Evolutionary conservation across 768 basidiomycete genomes (phyloP).

Genomic region (Tricholoma bakamatsutake): DNA sequence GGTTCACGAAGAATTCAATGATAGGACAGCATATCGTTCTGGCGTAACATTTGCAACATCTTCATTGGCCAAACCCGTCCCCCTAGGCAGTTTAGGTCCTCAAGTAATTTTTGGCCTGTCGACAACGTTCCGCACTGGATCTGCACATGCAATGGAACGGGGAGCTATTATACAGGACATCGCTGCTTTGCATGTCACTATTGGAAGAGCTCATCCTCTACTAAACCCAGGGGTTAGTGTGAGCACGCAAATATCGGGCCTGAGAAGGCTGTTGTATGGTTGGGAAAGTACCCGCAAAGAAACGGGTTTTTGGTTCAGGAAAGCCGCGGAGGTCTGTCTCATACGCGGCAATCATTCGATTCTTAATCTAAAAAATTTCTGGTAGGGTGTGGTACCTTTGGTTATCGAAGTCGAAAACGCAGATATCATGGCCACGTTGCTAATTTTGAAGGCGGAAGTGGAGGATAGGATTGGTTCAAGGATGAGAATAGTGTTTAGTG

Average conservation of each 20-base stretch:
- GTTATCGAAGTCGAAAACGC: slow-evolving; percentile 64
- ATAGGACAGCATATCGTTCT: slow-evolving; percentile 56
- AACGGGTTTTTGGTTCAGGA: slow-evolving; percentile 49
- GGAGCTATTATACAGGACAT: slow-evolving; percentile 57
- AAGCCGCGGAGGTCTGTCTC: slow-evolving; percentile 45
- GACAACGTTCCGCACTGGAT: slow-evolving; percentile 53
- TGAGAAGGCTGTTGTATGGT: slow-evolving; percentile 56
- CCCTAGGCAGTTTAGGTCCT: slow-evolving; percentile 26
- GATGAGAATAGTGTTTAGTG: slow-evolving; percentile 58
- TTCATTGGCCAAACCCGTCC: slow-evolving; percentile 38
- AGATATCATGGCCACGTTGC: slow-evolving; percentile 66
- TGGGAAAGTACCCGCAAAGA: slow-evolving; percentile 43
- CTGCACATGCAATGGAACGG: slow-evolving; percentile 49
- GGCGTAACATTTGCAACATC: slow-evolving; percentile 63
- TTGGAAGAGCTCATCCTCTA: slow-evolving; percentile 38
- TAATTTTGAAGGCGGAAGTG: slow-evolving; percentile 64
- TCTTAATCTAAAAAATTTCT: slow-evolving; percentile 3
- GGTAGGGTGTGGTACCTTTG: slow-evolving; percentile 56
- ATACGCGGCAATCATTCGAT: neutral
- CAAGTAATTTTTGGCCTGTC: slow-evolving; percentile 59
- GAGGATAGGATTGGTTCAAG: slow-evolving; percentile 50
- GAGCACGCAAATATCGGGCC: slow-evolving; percentile 58
- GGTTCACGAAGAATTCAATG: neutral
- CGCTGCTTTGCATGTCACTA: slow-evolving; percentile 56
- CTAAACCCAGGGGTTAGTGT: slow-evolving; percentile 40